These are phyloP conservation scores for Sporothrix phasma DNA, from an alignment of 2,329 filamentous ascomycete genomes.

Conservation along the genomic window DNA sequence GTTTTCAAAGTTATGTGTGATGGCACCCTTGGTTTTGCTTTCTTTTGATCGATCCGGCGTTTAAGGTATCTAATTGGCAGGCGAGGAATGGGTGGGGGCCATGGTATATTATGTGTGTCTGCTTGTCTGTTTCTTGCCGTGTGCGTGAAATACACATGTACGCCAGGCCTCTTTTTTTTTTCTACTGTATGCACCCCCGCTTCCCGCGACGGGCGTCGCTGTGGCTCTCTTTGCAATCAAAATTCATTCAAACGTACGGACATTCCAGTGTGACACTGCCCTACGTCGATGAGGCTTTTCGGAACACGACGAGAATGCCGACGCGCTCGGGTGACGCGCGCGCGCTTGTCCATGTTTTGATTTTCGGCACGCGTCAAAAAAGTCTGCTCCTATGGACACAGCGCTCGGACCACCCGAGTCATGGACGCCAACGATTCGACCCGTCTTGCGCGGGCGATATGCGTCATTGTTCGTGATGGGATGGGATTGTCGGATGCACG, in stretches of 20 bases:
- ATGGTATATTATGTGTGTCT: slow-evolving; percentile 14
- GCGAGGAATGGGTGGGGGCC: slow-evolving; percentile 18
- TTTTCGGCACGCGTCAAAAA: neutral
- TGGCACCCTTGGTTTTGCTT: slow-evolving; percentile 13
- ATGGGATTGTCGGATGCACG: too few relatives aligned
- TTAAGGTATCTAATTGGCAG: slow-evolving; percentile 15
- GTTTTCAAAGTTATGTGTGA: slow-evolving; percentile 17
- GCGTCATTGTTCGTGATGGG: too few relatives aligned
- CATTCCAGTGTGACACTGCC: neutral
- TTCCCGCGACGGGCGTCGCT: neutral
- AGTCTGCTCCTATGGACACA: neutral
- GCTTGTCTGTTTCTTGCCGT: neutral
- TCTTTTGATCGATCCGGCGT: slow-evolving; percentile 13
- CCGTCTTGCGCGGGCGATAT: neutral
- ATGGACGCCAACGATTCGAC: neutral
- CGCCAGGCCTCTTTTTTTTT: slow-evolving; percentile 8
- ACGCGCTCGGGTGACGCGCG: too few relatives aligned
- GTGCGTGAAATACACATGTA: slow-evolving; percentile 15
- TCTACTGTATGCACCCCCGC: neutral
- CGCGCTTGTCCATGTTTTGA: neutral
- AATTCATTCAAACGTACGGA: neutral
- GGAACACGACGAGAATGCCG: too few relatives aligned
- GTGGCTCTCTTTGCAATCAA: neutral
- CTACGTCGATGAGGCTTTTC: neutral
- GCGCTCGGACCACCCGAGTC: neutral